Evolutionary conservation across 177 flowering plant genomes (phyloP), one percentile per base, ranked within the genome.

Genomic region (Vitis hybrid): DNA sequence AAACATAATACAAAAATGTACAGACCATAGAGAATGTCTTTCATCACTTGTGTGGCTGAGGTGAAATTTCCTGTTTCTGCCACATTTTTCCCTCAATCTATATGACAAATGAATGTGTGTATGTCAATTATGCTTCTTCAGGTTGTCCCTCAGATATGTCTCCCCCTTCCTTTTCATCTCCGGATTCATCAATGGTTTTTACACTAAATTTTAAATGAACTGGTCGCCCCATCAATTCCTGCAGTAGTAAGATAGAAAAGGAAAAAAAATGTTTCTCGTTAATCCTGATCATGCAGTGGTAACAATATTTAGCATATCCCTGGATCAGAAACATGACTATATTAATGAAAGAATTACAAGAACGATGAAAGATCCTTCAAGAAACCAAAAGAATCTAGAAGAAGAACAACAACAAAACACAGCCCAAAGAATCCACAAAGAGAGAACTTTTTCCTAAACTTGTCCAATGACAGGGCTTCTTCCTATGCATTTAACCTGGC

Each of bases 161-260:
- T 26, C 56, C 76, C 60, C 68, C 82, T 59, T 70, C 76, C 34
- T 75, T 72, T 54, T 79, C 74, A 53, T 53, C 72, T 63, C 48
- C 84, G 64, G 87, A 50, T 74, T 63, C 80, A 65, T 78, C 78
- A 60, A n/a, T 67, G 11, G 56, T 80, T 74, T 51, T 84, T 73
- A 81, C 78, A 73, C 91, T 84, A 18, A 91, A 74, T 73, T 88
- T 87, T 59, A 93, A 69, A 55, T 79, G 80, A 59, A 93, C 15
- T 50, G 94, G 89, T 52, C 98, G 81, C 6, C 88, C 97, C 88
- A 93, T 67, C 71, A 93, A 62, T 74, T 91, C 97, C 98, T 93
- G 82, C 73, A 73, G 11, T 13, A 71, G 50, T 65, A 59, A n/a
- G 22, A n/a, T 26, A 10, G 18, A 20, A 57, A 59, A 12, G 15